These are phyloP conservation scores for Chaetomium olivaceum DNA, from an alignment of 2,329 filamentous ascomycete species.

Conservation along the genomic window DNA sequence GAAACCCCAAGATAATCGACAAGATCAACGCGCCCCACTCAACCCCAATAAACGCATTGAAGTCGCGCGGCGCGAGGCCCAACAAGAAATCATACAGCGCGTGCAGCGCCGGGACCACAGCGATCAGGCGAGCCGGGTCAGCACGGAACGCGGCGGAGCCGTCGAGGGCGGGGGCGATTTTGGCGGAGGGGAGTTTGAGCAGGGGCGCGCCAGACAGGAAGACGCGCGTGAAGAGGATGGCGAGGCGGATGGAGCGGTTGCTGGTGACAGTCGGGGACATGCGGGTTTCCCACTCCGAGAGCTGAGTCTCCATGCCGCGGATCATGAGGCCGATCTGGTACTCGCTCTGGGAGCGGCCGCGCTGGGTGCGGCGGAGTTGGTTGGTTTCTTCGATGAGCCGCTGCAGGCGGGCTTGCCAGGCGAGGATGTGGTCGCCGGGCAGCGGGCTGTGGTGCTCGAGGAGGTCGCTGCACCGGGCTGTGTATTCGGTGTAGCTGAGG, in stretches of 20 bases:
- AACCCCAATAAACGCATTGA: constrained; percentile 43
- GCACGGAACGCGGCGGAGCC: constrained; percentile 19
- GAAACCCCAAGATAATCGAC: constrained; percentile 46
- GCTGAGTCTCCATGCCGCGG: constrained; percentile 50
- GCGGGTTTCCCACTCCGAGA: constrained; percentile 43
- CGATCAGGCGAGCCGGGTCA: constrained; percentile 26
- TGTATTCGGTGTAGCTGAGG: constrained; percentile 46
- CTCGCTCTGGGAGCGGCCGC: constrained; percentile 36
- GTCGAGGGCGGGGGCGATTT: constrained; percentile 8
- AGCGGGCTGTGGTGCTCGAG: constrained; percentile 42
- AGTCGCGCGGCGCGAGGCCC: constrained; percentile 30
- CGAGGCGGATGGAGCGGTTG: constrained; percentile 37
- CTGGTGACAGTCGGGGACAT: constrained; percentile 35
- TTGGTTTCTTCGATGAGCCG: constrained; percentile 44
- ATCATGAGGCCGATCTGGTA: constrained; percentile 49
- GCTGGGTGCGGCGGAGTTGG: constrained; percentile 36
- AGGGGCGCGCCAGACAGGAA: constrained; percentile 45
- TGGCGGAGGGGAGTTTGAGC: constrained; percentile 34
- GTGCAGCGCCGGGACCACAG: constrained; percentile 28
- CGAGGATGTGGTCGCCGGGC: constrained; percentile 46
- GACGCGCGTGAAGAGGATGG: constrained; percentile 42
- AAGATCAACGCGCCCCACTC: constrained; percentile 49
- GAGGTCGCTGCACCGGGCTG: constrained; percentile 46
- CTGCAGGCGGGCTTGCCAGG: constrained; percentile 47
- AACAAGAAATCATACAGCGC: constrained; percentile 36